Base-by-base conservation (phyloP, 2,329 filamentous ascomycete species). In the Diplodia scrobiculata region DNA sequence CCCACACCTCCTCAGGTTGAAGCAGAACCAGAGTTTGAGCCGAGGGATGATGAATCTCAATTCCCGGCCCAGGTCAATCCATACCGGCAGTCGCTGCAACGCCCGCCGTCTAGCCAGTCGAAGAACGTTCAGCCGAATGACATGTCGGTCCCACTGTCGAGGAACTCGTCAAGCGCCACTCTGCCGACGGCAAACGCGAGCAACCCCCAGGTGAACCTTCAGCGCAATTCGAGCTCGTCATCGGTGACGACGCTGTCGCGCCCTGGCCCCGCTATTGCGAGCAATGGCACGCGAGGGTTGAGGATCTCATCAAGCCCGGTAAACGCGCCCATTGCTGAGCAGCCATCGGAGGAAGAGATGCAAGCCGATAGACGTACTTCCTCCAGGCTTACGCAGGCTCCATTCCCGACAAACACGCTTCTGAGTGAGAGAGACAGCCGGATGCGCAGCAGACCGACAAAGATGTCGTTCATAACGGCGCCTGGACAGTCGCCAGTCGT, bases 11-110 rank as follows among this genome's bases (percentile, higher is more conserved):
- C 45, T 29, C 36, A 66, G 21, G 14, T 45, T 34, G 58, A 62
- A 41, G n/a, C 58, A 50, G 48, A 62, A 52, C 75, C 75, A 36
- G 72, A 71, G 19, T 68, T 72, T 29, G 67, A 67, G 6, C 76
- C 75, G 2, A 68, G 60, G 9, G 72, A 63, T 53, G 70, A 21
- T 53, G 70, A 21, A 38, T 52, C 65, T 21, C 64, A 67, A 34
- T 10, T 34, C 11, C 53, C 65, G 3, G 25, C 36, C 17, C 47
- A 53, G 27, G 72, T 70, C 48, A 70, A 67, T 32, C 65, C 63
- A 9, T 68, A 72, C 32, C 64, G 69, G n/a, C 70, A 71, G 38
- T 72, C 67, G 54, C 71, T 68, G 7, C 65, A 67, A 3, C 73
- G 73, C 25, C 71, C 72, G 13, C 68, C 67, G 21, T 75, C 72